Conservation (phyloP, 2,329 filamentous ascomycete species). For the Exophiala sideris region DNA sequence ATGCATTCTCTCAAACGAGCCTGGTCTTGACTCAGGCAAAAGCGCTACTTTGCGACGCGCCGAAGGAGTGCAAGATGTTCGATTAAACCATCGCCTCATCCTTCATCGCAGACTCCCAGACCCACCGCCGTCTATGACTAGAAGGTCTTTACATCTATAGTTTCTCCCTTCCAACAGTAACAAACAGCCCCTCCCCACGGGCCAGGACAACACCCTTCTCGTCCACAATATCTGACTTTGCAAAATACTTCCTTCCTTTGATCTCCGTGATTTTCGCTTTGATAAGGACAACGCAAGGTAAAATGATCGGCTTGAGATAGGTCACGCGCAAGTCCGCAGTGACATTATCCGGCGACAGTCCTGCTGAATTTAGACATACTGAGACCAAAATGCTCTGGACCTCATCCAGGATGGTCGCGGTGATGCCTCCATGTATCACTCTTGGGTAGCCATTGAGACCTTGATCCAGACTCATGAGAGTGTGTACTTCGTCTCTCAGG, state of each 20-base stretch:
- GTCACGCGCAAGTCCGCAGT: conserved; percentile 12
- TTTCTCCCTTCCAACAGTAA: conserved; percentile 3
- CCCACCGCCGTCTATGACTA: no score
- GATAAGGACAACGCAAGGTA: conserved; percentile 9
- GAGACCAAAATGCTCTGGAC: conserved; percentile 14
- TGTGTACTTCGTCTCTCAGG: conserved; percentile 9
- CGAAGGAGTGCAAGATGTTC: no score
- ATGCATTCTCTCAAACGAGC: no score
- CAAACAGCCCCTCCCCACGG: conserved; percentile 14
- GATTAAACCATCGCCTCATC: no score
- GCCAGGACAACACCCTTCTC: conserved; percentile 6
- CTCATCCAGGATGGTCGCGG: conserved; percentile 17
- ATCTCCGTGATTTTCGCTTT: conserved; percentile 9
- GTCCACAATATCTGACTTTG: conserved; percentile 8
- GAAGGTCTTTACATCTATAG: not conserved
- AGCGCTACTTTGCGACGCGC: no score
- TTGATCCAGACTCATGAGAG: conserved; percentile 6
- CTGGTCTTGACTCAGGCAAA: no score
- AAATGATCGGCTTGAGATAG: conserved; percentile 13
- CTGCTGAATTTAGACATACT: conserved; percentile 4
- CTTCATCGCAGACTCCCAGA: no score
- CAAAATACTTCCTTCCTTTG: conserved; percentile 16
- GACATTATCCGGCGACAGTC: conserved; percentile 7
- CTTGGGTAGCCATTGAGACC: conserved; percentile 16
- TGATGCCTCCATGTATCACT: conserved; percentile 18